Conservation (phyloP, 73 alveolate species). For the Tetrahymena thermophila region DNA sequence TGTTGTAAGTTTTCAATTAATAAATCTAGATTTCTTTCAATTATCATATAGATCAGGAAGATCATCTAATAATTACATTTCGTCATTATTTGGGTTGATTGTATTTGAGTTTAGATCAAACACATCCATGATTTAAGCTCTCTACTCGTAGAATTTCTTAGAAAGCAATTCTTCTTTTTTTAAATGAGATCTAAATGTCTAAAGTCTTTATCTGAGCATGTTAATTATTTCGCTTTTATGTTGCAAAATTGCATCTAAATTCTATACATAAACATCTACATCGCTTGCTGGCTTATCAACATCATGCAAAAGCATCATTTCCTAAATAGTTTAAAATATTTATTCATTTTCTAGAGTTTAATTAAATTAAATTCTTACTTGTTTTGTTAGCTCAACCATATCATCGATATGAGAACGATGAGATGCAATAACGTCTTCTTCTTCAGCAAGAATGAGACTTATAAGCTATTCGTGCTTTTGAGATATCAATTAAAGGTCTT, state of each 20-base stretch:
- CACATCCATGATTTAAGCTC: not conserved
- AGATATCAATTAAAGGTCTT: slow-evolving; percentile 33
- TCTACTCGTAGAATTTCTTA: slow-evolving; percentile 16
- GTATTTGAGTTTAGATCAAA: not conserved
- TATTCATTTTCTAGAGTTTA: not conserved
- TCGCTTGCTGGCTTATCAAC: slow-evolving; percentile 99
- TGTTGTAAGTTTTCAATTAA: not conserved
- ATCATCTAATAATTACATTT: not conserved
- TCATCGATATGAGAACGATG: slow-evolving; percentile 96
- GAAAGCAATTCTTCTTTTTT: slow-evolving; percentile 24
- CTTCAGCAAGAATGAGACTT: slow-evolving; percentile 92
- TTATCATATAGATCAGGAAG: not conserved
- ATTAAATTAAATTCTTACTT: not conserved
- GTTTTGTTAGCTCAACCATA: slow-evolving; percentile 92
- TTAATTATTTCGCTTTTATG: slow-evolving; percentile 71
- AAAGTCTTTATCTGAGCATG: slow-evolving; percentile 9
- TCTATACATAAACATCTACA: slow-evolving; percentile 89
- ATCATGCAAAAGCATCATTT: slow-evolving; percentile 91
- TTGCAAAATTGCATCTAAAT: slow-evolving; percentile 78
- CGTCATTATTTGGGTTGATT: not conserved
- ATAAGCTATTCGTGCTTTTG: slow-evolving; percentile 92
- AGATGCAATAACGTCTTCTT: slow-evolving; percentile 88
- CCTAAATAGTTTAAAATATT: slow-evolving; percentile 28
- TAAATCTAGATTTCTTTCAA: not conserved
- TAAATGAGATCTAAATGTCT: slow-evolving; percentile 10